Base-by-base conservation (phyloP, 306 rosid genomes). In the Dalbergia oliveri region DNA sequence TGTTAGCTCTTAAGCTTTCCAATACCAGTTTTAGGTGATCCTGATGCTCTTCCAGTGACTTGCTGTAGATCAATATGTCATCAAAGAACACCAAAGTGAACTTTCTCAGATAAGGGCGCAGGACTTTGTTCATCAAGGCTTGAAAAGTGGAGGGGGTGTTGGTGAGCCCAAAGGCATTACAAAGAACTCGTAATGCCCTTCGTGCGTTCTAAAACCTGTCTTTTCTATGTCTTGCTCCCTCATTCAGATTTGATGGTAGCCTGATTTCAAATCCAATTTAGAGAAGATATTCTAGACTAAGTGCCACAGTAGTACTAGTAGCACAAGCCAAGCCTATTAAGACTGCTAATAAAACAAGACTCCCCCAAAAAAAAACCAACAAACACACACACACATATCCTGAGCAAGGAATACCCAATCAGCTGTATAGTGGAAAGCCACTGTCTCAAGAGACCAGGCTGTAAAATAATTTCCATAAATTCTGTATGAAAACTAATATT, bases 401-500 rank as follows among this genome's bases (percentile, higher is more conserved):
- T n/a, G n/a, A n/a, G n/a, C n/a, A n/a, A n/a, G n/a, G n/a, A n/a
- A n/a, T n/a, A n/a, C n/a, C n/a, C n/a, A n/a, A n/a, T n/a, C n/a
- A n/a, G n/a, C n/a, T n/a, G n/a, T n/a, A n/a, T n/a, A n/a, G n/a
- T n/a, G n/a, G n/a, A n/a, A n/a, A n/a, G n/a, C n/a, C n/a, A n/a
- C n/a, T n/a, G n/a, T n/a, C n/a, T n/a, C n/a, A n/a, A n/a, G 23
- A 21, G 23, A 21, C 23, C 23, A 21, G 23, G 57, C 37, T 9
- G 31, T 9, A 79, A 37, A 81, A 73, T 43, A 65, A 70, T 59
- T 83, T 73, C 23, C 34, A 59, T 37, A 59, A 68, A 66, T 31
- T 73, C 64, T 21, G 23, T 21, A 21, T 21, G 23, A 21, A 21
- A 19, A 68, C 49, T 18, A 72, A 51, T 33, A 7, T 62, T 45